A percentile compares a stretch with the other conserved stretches of the same genome.
Conservation (phyloP, 208 protist species). For the Trypanosoma platydactyli region DNA sequence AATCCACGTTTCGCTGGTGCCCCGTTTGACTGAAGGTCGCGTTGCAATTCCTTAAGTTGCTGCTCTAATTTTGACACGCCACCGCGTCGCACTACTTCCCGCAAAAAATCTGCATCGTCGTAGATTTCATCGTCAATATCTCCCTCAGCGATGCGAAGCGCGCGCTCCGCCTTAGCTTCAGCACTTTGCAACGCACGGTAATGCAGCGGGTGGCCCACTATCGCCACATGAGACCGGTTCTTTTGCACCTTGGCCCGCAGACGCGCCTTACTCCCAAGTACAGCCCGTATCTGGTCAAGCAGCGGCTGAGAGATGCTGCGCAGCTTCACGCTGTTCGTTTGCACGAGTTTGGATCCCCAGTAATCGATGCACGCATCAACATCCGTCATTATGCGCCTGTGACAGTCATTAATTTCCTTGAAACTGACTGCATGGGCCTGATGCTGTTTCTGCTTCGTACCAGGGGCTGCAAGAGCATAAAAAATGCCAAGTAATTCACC, state of each 20-base stretch:
- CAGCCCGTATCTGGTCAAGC: slow-evolving; percentile 68
- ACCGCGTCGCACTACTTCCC: slow-evolving; percentile 73
- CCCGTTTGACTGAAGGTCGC: slow-evolving; percentile 29
- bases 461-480: slow-evolving; percentile 17
- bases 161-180: slow-evolving; percentile 52
- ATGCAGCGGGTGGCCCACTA: slow-evolving; percentile 77
- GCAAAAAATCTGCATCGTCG: slow-evolving; percentile 79
- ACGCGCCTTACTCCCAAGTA: slow-evolving; percentile 54
- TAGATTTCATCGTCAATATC: slow-evolving; percentile 83
- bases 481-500: slow-evolving; percentile 23
- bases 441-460: slow-evolving; percentile 17
- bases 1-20: slow-evolving; percentile 63
- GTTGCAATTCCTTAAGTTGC: slow-evolving; percentile 50
- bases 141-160: slow-evolving; percentile 67
- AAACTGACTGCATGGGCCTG: slow-evolving; percentile 13
- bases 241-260: slow-evolving; percentile 71
- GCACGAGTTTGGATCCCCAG: slow-evolving; percentile 73
- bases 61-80: slow-evolving; percentile 66
- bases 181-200: slow-evolving; percentile 34
- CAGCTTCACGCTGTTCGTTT: slow-evolving; percentile 59
- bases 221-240: slow-evolving; percentile 62
- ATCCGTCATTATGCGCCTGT: slow-evolving; percentile 42
- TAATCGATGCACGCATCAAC: slow-evolving; percentile 59
- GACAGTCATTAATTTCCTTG: slow-evolving; percentile 29
- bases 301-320: slow-evolving; percentile 73